These are phyloP conservation scores for Brassica nigra DNA, from an alignment of 345 rosid species.

Conservation along the genomic window DNA sequence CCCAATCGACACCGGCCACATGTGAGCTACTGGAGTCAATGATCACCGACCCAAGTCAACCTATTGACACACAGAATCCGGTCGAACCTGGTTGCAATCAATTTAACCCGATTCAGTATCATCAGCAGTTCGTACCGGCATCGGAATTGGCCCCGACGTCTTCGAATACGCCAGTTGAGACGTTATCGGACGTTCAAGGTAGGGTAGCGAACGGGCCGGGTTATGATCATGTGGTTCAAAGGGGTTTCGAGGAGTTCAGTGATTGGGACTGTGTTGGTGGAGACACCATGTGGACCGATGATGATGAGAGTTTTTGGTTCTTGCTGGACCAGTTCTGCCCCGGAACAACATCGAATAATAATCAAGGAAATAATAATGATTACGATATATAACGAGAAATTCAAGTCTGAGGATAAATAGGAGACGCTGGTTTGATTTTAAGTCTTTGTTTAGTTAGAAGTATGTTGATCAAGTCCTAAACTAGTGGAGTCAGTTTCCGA, in stretches of 20 bases:
- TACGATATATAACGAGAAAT: slow-evolving; percentile 32
- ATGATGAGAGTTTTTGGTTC: slow-evolving; percentile 56
- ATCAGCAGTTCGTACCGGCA: slow-evolving; percentile 3
- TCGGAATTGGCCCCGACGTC: slow-evolving; percentile 49
- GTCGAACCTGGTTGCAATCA: slow-evolving; percentile 17
- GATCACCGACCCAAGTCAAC: slow-evolving; percentile 29
- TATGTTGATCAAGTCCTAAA: no score
- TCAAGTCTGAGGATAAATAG: not conserved
- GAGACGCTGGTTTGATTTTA: no score
- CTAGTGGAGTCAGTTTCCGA: no score
- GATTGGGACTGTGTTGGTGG: slow-evolving; percentile 46
- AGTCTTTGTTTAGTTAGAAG: no score
- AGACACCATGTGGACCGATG: slow-evolving; percentile 60
- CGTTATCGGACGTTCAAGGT: slow-evolving; percentile 41
- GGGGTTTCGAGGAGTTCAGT: slow-evolving; percentile 36
- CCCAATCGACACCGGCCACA: slow-evolving; percentile 39
- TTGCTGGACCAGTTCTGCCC: slow-evolving; percentile 46
- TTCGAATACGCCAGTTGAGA: slow-evolving; percentile 50
- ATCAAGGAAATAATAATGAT: slow-evolving; percentile 21
- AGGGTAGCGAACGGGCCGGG: slow-evolving; percentile 28
- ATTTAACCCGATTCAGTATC: slow-evolving; percentile 12
- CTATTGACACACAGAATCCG: not conserved
- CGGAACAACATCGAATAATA: slow-evolving; percentile 31
- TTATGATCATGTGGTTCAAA: slow-evolving; percentile 25
- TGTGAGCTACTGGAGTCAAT: slow-evolving; percentile 38